Base-by-base conservation (phyloP, 2,329 filamentous ascomycete genomes). In the Pestalotiopsis sp. region DNA sequence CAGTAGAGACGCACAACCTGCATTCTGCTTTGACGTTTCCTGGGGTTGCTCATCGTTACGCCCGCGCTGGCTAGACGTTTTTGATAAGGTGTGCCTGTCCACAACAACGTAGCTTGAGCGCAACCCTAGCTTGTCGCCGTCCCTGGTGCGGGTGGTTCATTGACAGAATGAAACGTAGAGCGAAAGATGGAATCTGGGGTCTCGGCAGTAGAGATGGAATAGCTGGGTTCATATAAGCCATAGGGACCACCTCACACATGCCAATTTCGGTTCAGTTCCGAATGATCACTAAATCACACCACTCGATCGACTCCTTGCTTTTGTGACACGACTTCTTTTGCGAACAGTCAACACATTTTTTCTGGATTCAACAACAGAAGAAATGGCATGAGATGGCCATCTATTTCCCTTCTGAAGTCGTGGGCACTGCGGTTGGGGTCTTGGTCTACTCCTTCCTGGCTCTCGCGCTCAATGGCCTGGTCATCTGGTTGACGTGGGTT, bases 401-500 rank as follows among this genome's bases (percentile, higher is more conserved):
- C 3, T 31, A 71, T 55, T 61, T 72, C n/a, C 71, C 71, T 2
- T n/a, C 38, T 25, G 69, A 70, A 31, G 69, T 66, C n/a, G 63
- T 52, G 4, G 71, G 69, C 3, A 58, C 57, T 39, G 70, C 70
- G 11, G 66, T 66, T 9, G 72, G 67, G 17, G 72, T 72, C 11
- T 60, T 73, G 6, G 14, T 67, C 23, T 73, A 67, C 31, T 70
- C 70, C 5, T 68, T 71, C 25, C 23, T 69, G 6, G 67, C 39
- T 2, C 20, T 65, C 38, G 27, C 70, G 7, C 66, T 63, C 13
- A 68, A 69, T 57, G 49, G 23, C 13, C 25, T 73, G 45, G 62
- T 73, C 14, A 63, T 72, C 13, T 72, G 71, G 71, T 45, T 73
- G 36, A 70, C 70, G 3, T 73, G 70, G 71, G 63, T 27, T 23